A percentile compares a stretch with the other conserved stretches of the same genome.
These are phyloP conservation scores for Aspergillus baeticus DNA, from an alignment of 495 filamentous ascomycete species.

Conservation along the genomic window DNA sequence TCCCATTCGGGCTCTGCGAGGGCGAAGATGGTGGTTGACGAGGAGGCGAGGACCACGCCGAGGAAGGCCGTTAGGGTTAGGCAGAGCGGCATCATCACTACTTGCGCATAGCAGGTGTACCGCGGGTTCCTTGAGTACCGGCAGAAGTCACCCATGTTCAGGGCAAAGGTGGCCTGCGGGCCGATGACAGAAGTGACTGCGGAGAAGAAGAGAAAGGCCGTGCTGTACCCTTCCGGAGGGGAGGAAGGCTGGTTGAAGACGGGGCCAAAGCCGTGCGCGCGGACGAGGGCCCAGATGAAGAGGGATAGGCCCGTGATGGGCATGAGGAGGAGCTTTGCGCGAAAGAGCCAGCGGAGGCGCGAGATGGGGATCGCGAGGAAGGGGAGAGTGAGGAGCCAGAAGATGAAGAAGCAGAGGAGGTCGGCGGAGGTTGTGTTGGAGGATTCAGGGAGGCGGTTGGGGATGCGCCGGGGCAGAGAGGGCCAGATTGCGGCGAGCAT, in stretches of 20 bases:
- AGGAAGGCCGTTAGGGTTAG: neutral
- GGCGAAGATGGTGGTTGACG: neutral
- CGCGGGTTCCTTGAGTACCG: slow-evolving; percentile 2
- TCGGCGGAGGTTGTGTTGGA: slow-evolving; percentile 1
- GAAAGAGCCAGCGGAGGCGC: slow-evolving; percentile 5
- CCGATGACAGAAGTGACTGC: neutral
- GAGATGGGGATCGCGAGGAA: slow-evolving; percentile 4
- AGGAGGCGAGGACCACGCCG: neutral
- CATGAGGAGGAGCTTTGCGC: slow-evolving; percentile 7
- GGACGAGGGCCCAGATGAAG: slow-evolving; percentile 5
- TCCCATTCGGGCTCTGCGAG: slow-evolving; percentile 6
- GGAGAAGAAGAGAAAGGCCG: neutral
- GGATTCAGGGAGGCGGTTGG: neutral
- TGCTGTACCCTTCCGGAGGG: neutral
- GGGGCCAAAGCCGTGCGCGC: neutral
- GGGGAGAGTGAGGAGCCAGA: slow-evolving; percentile 1
- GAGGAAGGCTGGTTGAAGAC: neutral
- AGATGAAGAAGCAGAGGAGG: slow-evolving; percentile 9
- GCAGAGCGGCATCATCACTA: neutral
- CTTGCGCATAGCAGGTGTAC: slow-evolving; percentile 3
- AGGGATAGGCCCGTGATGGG: slow-evolving; percentile 2
- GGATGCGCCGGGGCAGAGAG: no score
- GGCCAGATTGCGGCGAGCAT: neutral
- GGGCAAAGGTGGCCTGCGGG: slow-evolving; percentile 1
- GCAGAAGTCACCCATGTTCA: slow-evolving; percentile 7